phyloP scores from a whole-genome alignment of 2,329 filamentous ascomycete genomes.

The Fusarium pilosicola region DNA sequence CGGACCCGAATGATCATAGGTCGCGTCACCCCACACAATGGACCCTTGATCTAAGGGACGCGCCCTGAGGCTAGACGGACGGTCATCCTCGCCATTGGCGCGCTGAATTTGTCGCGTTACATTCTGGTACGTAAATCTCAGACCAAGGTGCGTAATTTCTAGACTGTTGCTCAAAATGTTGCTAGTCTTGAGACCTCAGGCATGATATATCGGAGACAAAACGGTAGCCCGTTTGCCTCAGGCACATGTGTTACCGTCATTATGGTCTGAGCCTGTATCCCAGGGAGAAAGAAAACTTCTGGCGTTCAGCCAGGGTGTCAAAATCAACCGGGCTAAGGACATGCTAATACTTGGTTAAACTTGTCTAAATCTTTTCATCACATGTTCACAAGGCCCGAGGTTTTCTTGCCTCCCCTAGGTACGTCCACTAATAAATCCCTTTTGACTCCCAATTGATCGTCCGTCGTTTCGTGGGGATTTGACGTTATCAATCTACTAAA shows the following conservation, averaged over 20 bases:
- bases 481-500: conserved; percentile 18
- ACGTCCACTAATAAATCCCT: conserved; percentile 25
- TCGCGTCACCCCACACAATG: conserved; percentile 34
- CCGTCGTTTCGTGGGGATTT: conserved; percentile 25
- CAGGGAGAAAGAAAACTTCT: neutral
- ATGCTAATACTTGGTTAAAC: too few species aligned
- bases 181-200: conserved; percentile 33
- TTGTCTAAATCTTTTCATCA: neutral
- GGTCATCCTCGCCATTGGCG: conserved; percentile 2
- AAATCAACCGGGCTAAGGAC: neutral
- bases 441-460: conserved; percentile 13
- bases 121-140: conserved; percentile 37
- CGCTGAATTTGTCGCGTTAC: conserved; percentile 4
- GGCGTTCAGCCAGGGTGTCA: neutral
- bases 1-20: conserved; percentile 6
- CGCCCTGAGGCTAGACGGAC: conserved; percentile 14
- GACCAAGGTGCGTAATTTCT: conserved; percentile 37
- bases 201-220: conserved; percentile 24
- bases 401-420: neutral
- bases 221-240: conserved; percentile 43
- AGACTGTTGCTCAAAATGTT: neutral
- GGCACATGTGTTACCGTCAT: conserved; percentile 40
- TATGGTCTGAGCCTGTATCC: conserved; percentile 34
- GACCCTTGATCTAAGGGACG: conserved; percentile 34
- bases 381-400: rapidly evolving